A percentile compares a stretch with the other conserved stretches of the same genome.
These are phyloP conservation scores for Thalassiosira mediterranea DNA, from an alignment of 352 stramenopile species.

Conservation along the genomic window DNA sequence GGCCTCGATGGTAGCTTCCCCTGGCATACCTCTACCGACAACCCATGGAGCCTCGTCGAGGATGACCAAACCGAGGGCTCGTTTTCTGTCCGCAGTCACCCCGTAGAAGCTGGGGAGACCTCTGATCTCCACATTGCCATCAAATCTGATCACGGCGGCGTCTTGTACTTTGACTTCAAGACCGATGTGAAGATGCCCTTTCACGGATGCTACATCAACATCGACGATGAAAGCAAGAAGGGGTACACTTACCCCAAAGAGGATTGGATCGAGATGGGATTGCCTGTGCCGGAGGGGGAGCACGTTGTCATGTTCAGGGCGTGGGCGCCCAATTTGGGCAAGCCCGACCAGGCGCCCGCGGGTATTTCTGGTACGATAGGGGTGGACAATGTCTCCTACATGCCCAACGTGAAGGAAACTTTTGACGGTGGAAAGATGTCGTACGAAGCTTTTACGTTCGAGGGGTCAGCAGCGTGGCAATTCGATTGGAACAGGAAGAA, in stretches of 20 bases:
- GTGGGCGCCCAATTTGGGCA: constrained; percentile 9
- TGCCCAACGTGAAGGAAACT: constrained; percentile 20
- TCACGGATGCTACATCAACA: constrained; percentile 32
- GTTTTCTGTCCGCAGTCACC: constrained; percentile 12
- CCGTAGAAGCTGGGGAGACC: constrained; percentile 6
- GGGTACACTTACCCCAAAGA: constrained; percentile 32
- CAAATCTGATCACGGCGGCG: constrained; percentile 19
- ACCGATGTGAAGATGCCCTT: constrained; percentile 37
- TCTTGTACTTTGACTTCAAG: constrained; percentile 37
- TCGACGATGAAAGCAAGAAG: constrained; percentile 23
- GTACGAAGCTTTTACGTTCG: background rate
- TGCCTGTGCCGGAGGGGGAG: constrained; percentile 20
- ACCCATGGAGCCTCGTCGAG: constrained; percentile 32
- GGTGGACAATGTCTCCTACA: constrained; percentile 33
- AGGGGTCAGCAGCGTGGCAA: constrained; percentile 7
- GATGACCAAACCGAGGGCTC: constrained; percentile 10
- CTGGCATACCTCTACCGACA: constrained; percentile 21
- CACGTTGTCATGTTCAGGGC: constrained; percentile 35
- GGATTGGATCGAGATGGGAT: constrained; percentile 2
- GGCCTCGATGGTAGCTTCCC: constrained; percentile 23
- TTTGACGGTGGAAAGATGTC: constrained; percentile 22
- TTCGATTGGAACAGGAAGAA: constrained; percentile 20
- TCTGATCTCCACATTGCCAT: constrained; percentile 38
- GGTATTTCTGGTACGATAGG: constrained; percentile 13
- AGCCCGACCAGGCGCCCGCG: background rate